phyloP scores from a whole-genome alignment of 2,329 filamentous ascomycete genomes.

The Diaporthe capsici region DNA sequence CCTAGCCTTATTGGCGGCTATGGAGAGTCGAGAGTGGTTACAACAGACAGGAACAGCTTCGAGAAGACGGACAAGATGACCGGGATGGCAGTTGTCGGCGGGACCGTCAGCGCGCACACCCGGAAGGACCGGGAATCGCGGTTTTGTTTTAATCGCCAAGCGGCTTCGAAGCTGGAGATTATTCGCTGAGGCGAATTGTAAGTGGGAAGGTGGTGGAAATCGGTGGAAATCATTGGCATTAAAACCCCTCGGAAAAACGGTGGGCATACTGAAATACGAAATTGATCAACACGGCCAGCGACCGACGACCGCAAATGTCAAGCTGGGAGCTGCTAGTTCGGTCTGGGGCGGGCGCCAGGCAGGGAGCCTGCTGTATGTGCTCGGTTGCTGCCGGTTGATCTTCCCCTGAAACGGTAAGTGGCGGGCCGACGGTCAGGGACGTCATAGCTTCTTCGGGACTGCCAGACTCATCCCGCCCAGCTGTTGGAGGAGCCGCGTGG shows the following conservation, averaged over 20 bases:
- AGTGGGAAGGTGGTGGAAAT: slow-evolving; percentile 24
- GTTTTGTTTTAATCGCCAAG: slow-evolving; percentile 15
- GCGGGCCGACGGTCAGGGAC: slow-evolving; percentile 12
- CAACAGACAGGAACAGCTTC: neutral
- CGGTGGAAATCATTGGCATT: slow-evolving; percentile 25
- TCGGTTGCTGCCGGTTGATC: slow-evolving; percentile 28
- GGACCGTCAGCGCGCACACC: neutral
- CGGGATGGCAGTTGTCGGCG: neutral
- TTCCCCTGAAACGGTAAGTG: slow-evolving; percentile 17
- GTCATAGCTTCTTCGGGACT: slow-evolving; percentile 32
- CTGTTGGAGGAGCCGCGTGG: slow-evolving; percentile 23
- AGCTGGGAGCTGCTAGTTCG: neutral
- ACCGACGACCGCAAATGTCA: slow-evolving; percentile 7
- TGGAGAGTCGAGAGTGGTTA: neutral
- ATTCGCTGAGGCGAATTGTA: slow-evolving; percentile 20
- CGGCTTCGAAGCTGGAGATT: neutral
- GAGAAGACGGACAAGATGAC: neutral
- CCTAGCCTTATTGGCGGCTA: neutral
- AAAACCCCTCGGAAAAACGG: slow-evolving; percentile 11
- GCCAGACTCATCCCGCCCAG: slow-evolving; percentile 18
- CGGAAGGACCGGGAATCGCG: slow-evolving; percentile 12
- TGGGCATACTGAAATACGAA: slow-evolving; percentile 23
- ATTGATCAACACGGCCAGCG: slow-evolving; percentile 23
- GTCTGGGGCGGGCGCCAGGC: neutral
- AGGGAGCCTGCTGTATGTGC: neutral